A percentile compares a stretch with the other conserved stretches of the same genome.
Evolutionary conservation across 1,284 basidiomycete species (phyloP).

Genomic region (Irpex sp.): DNA sequence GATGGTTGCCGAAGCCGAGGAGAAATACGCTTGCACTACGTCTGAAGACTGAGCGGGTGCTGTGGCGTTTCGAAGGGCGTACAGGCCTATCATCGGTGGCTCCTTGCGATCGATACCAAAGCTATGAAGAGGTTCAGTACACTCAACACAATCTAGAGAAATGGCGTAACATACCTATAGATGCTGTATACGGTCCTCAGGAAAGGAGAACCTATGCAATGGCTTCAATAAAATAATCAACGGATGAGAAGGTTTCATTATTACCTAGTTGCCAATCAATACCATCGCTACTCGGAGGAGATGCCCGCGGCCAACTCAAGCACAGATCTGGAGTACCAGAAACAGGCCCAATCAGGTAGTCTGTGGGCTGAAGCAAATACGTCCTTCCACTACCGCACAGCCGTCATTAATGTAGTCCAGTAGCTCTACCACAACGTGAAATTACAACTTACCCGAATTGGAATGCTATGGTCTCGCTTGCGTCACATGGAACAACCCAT

Average conservation of each 20-base stretch:
- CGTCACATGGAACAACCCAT: constrained; percentile 83
- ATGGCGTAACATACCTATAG: no score
- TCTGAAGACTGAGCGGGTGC: constrained; percentile 36
- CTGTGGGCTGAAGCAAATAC: constrained; percentile 72
- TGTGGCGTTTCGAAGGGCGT: constrained; percentile 50
- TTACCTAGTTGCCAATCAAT: constrained; percentile 84
- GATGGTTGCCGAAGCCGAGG: constrained; percentile 61
- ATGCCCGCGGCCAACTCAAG: constrained; percentile 78
- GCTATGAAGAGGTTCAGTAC: constrained; percentile 33
- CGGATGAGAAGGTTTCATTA: background rate
- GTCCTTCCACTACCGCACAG: constrained; percentile 41
- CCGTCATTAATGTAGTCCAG: background rate
- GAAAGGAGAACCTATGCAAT: constrained; percentile 66
- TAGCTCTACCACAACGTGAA: background rate
- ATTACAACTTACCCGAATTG: constrained; percentile 59
- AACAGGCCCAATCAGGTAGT: constrained; percentile 80
- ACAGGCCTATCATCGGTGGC: constrained; percentile 71
- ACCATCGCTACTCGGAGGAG: constrained; percentile 65
- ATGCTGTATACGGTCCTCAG: constrained; percentile 80
- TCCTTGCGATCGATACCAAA: constrained; percentile 72
- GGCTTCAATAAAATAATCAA: background rate
- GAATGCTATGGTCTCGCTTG: constrained; percentile 62
- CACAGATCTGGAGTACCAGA: constrained; percentile 66
- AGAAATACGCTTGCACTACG: constrained; percentile 51
- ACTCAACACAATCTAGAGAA: no score